Evolutionary conservation across 768 basidiomycete genomes (phyloP).

Genomic region (Daedalea quercina): DNA sequence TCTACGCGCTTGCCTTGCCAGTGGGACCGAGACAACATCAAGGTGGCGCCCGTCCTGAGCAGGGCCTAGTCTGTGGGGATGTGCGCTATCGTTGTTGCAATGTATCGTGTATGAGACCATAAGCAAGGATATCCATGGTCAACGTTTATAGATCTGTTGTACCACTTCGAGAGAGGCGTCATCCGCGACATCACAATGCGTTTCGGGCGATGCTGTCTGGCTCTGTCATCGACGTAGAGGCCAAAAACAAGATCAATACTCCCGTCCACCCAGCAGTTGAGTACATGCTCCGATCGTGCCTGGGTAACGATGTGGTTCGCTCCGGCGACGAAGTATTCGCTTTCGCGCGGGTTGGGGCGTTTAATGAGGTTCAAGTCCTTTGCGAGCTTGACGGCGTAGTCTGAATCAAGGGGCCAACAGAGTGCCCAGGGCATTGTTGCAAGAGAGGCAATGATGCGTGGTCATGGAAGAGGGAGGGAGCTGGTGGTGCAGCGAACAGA

Average conservation of each 20-base stretch:
- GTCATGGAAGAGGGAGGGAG: no score
- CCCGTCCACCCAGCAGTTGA: not conserved
- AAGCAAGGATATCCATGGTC: no score
- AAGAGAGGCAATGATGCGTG: not conserved
- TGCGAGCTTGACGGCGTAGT: not conserved
- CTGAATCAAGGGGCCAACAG: not conserved
- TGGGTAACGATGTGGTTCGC: not conserved
- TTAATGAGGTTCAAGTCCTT: not conserved
- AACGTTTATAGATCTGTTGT: no score
- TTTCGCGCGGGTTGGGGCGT: not conserved
- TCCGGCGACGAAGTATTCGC: not conserved
- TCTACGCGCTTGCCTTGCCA: no score
- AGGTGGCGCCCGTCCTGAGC: no score
- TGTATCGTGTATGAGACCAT: no score
- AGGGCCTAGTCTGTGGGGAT: no score
- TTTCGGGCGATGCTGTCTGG: not conserved
- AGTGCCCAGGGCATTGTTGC: not conserved
- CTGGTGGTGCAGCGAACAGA: no score
- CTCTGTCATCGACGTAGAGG: not conserved
- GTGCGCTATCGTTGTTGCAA: no score
- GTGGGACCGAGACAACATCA: no score
- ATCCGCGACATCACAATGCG: not conserved
- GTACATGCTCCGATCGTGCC: not conserved
- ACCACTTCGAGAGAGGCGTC: not conserved
- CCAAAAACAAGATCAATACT: not conserved